These are phyloP conservation scores for Darksidea phi DNA, from an alignment of 495 filamentous ascomycete genomes.

Conservation along the genomic window DNA sequence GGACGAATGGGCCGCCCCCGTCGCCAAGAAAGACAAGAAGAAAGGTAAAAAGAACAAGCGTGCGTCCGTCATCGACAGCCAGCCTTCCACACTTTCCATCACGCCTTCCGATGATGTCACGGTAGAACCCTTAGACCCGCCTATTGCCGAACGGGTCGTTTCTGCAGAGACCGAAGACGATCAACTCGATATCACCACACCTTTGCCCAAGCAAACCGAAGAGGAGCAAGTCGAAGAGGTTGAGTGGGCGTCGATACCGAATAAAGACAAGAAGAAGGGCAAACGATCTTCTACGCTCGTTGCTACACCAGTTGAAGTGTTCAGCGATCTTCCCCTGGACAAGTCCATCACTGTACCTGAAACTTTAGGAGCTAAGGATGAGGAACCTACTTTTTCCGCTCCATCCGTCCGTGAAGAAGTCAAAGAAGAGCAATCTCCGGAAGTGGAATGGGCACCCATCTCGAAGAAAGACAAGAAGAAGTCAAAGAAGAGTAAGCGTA, in stretches of 20 bases:
- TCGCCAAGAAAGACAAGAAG: slow-evolving; percentile 38
- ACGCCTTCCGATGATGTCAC: no score
- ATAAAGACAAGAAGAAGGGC: slow-evolving; percentile 17
- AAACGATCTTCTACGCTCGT: slow-evolving; percentile 8
- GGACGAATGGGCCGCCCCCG: slow-evolving; percentile 10
- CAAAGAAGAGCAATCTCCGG: not conserved
- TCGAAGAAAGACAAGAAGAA: slow-evolving; percentile 29
- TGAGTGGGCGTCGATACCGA: slow-evolving; percentile 2
- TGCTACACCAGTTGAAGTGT: not conserved
- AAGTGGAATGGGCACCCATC: not conserved
- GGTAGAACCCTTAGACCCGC: no score
- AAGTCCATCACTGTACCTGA: not conserved
- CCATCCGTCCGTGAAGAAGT: not conserved
- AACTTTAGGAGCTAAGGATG: no score
- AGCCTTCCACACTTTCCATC: no score
- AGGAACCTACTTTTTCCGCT: not conserved
- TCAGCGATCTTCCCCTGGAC: no score
- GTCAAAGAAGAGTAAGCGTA: slow-evolving; percentile 14
- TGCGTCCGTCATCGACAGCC: not conserved
- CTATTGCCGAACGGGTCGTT: no score
- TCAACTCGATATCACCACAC: no score
- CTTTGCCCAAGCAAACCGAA: not conserved
- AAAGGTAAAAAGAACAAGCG: slow-evolving; percentile 16
- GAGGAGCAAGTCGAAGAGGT: slow-evolving; percentile 5
- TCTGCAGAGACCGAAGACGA: no score